These are phyloP conservation scores for Penicillium silybi DNA, from an alignment of 495 filamentous ascomycete species.

Conservation along the genomic window DNA sequence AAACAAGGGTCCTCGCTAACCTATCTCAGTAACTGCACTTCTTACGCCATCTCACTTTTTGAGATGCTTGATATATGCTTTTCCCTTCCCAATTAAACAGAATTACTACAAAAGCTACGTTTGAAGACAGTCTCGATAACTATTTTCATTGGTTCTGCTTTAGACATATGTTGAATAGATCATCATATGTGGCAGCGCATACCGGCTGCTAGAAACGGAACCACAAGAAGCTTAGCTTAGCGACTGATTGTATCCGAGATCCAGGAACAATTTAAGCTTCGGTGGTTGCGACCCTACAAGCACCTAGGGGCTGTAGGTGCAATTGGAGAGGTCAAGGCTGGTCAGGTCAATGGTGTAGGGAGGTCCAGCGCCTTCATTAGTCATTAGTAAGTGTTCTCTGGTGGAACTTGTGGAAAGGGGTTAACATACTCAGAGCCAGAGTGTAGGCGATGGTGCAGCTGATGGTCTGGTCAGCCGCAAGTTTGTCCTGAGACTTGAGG, in stretches of 20 bases:
- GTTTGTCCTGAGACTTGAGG: background rate
- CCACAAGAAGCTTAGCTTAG: background rate
- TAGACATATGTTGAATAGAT: background rate
- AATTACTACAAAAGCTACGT: background rate
- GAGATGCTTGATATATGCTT: too few species aligned
- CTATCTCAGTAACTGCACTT: background rate
- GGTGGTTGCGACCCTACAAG: background rate
- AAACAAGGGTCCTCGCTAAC: background rate
- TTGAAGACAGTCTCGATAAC: background rate
- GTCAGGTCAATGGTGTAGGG: slow-evolving; percentile 14
- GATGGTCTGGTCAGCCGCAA: slow-evolving; percentile 10
- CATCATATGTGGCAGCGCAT: background rate
- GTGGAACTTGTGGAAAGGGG: background rate
- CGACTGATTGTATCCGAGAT: background rate
- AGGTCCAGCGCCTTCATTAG: slow-evolving; percentile 1
- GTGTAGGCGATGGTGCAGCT: slow-evolving; percentile 13
- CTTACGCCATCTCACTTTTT: background rate
- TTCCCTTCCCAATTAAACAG: too few species aligned
- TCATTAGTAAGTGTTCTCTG: background rate
- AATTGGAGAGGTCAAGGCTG: slow-evolving; percentile 12
- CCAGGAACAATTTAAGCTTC: background rate
- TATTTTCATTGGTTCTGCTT: background rate
- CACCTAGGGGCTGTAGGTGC: slow-evolving; percentile 9
- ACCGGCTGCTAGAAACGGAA: background rate
- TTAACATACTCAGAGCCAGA: slow-evolving; percentile 10